phyloP scores from a whole-genome alignment of 495 filamentous ascomycete genomes.

The Aspergillus indologenus region DNA sequence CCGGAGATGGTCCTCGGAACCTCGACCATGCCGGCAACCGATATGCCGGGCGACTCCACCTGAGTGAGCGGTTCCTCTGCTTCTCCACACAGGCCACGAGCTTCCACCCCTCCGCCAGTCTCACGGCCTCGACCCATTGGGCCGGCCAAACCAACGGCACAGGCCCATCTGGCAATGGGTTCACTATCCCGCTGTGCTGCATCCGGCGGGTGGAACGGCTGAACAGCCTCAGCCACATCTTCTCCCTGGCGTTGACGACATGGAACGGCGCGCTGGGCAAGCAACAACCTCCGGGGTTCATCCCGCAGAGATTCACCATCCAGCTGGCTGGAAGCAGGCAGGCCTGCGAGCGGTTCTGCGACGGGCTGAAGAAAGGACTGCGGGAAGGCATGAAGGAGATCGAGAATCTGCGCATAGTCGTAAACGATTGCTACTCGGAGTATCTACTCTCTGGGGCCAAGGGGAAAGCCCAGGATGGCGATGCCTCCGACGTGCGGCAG shows the following conservation, averaged over 20 bases:
- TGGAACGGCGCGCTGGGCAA: constrained; percentile 73
- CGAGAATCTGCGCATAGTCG: constrained; percentile 71
- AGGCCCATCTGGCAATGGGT: constrained; percentile 93
- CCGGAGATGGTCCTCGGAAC: constrained; percentile 59
- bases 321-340: constrained; percentile 85
- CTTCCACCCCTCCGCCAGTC: constrained; percentile 74
- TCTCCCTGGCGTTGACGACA: constrained; percentile 89
- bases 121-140: constrained; percentile 70
- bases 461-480: constrained; percentile 29
- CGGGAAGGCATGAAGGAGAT: constrained; percentile 83
- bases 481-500: constrained; percentile 50
- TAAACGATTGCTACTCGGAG: constrained; percentile 87
- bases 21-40: constrained; percentile 64
- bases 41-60: constrained; percentile 88
- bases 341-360: constrained; percentile 92
- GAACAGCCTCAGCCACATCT: constrained; percentile 85
- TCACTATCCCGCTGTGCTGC: constrained; percentile 89
- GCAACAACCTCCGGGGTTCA: constrained; percentile 53
- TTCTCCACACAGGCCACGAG: constrained; percentile 92
- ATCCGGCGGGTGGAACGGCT: constrained; percentile 89
- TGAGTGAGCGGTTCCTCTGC: constrained; percentile 91
- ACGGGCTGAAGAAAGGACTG: constrained; percentile 85
- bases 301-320: constrained; percentile 79
- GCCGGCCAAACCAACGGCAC: constrained; percentile 87
- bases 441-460: constrained; percentile 66